phyloP scores from a whole-genome alignment of 2,329 filamentous ascomycete genomes.

The Verticillium albo-atrum region DNA sequence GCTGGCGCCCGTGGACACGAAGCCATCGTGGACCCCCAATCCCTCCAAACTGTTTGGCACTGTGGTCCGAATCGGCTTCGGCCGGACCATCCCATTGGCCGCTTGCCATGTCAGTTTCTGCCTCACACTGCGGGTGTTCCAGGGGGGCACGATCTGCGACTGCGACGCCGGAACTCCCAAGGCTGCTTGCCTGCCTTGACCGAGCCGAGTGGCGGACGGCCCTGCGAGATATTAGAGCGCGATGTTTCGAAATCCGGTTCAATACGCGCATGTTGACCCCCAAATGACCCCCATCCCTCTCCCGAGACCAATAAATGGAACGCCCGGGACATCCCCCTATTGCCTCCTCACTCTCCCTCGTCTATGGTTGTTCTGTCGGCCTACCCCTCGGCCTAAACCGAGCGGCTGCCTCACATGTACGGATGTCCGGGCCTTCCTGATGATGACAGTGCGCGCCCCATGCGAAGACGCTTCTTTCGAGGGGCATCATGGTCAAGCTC shows the following conservation, averaged over 20 bases:
- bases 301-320: not conserved
- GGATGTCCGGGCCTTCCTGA: not conserved
- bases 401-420: not conserved
- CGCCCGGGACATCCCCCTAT: not conserved
- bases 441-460: not conserved
- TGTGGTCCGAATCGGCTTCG: conserved; percentile 14
- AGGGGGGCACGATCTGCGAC: conserved; percentile 10
- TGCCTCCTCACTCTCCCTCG: not conserved
- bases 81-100: conserved; percentile 10
- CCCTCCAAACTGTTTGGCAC: not conserved
- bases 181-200: not conserved
- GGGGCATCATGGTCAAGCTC: not conserved
- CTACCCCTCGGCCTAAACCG: not conserved
- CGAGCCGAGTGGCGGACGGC: no score
- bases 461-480: not conserved
- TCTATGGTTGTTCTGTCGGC: not conserved
- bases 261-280: not conserved
- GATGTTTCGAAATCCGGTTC: conserved; percentile 9
- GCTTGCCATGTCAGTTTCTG: conserved; percentile 3
- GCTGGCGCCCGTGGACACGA: not conserved
- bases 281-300: not conserved
- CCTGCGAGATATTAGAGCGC: conserved; percentile 6
- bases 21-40: not conserved
- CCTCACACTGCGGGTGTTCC: conserved; percentile 14
- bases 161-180: conserved; percentile 11